phyloP scores from a whole-genome alignment of 805 yeast species.

The Metschnikowia cerradonensis region DNA sequence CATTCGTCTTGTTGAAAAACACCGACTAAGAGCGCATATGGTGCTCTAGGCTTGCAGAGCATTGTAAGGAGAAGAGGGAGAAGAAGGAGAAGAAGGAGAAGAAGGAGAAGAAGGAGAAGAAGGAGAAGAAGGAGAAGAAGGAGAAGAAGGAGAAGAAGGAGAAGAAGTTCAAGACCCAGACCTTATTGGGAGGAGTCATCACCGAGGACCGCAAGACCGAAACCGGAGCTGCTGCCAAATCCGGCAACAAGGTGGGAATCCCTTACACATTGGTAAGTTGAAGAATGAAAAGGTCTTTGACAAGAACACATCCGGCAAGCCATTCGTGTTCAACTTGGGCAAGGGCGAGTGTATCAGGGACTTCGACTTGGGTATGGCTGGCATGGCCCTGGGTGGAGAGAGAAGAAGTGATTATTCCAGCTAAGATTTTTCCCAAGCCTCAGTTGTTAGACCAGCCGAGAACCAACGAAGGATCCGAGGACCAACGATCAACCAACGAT shows the following conservation, averaged over 20 bases:
- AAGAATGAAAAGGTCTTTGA: conserved; percentile 95
- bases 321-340: conserved; percentile 86
- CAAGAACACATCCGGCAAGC: conserved; percentile 96
- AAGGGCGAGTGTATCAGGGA: conserved; percentile 98
- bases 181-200: conserved; percentile 87
- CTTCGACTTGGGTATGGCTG: conserved; percentile 97
- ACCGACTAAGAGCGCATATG: too few species aligned
- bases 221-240: conserved; percentile 82
- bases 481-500: too few species aligned
- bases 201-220: conserved; percentile 92
- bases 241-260: conserved; percentile 88
- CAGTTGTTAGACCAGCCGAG: too few species aligned
- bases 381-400: conserved; percentile 98
- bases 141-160: too few species aligned
- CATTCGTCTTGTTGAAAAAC: too few species aligned
- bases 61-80: neutral
- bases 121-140: too few species aligned
- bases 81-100: conserved; percentile 42
- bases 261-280: conserved; percentile 97
- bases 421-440: conserved; percentile 39
- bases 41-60: too few species aligned
- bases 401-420: conserved; percentile 94
- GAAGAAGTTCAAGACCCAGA: conserved; percentile 66
- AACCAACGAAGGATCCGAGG: too few species aligned
- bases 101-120: conserved; percentile 27